Conservation (phyloP, 257 asterid species). For the Nicotiana sylvestris region DNA sequence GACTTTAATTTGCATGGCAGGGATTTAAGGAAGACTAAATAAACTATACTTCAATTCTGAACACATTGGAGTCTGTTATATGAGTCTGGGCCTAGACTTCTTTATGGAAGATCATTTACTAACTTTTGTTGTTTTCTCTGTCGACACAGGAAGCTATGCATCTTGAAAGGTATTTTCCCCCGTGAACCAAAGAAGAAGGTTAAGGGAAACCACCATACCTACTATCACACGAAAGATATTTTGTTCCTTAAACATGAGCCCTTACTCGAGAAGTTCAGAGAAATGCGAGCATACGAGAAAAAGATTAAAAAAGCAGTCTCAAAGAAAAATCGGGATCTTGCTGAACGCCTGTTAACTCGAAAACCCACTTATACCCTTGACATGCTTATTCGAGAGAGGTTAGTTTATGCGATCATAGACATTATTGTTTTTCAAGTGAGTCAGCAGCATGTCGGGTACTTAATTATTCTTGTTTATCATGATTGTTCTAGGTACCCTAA, state of each 20-base stretch:
- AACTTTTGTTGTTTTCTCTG: constrained; percentile 1
- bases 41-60: not conserved
- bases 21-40: not conserved
- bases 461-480: not conserved
- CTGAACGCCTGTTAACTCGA: constrained; percentile 66
- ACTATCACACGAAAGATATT: constrained; percentile 85
- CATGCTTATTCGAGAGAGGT: constrained; percentile 85
- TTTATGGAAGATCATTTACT: not conserved
- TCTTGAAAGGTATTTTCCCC: constrained; percentile 86
- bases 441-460: not conserved
- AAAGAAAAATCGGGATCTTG: constrained; percentile 81
- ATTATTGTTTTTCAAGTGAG: not conserved
- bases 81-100: not conserved
- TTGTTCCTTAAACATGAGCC: constrained; percentile 87
- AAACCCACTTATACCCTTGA: constrained; percentile 80
- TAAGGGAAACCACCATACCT: constrained; percentile 94
- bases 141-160: constrained; percentile 40
- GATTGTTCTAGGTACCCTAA: constrained; percentile 63
- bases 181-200: constrained; percentile 98
- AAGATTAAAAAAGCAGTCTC: constrained; percentile 80
- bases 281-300: constrained; percentile 61
- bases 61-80: not conserved
- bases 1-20: not conserved
- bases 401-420: not conserved
- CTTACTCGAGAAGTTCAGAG: constrained; percentile 73